These are phyloP conservation scores for Aspergillus sergii DNA, from an alignment of 2,329 filamentous ascomycete genomes.

Conservation along the genomic window DNA sequence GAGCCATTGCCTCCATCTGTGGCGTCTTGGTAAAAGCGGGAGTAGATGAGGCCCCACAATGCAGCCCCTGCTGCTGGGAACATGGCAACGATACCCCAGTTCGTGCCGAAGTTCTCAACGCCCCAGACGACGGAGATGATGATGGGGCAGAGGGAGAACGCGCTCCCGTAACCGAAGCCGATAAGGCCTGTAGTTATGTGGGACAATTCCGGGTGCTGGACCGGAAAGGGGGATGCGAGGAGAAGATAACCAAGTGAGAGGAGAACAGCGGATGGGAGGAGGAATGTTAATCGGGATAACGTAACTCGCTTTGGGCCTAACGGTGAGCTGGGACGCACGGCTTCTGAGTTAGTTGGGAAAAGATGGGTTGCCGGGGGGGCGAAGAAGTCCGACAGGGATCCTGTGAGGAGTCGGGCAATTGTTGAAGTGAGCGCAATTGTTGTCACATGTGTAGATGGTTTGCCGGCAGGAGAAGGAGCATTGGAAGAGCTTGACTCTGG, in stretches of 20 bases:
- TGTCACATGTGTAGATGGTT: constrained; percentile 79
- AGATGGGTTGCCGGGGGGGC: constrained; percentile 68
- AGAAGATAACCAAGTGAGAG: constrained; percentile 76
- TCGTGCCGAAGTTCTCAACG: constrained; percentile 97
- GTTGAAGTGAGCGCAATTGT: constrained; percentile 91
- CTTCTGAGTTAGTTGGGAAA: constrained; percentile 53
- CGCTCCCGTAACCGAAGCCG: constrained; percentile 88
- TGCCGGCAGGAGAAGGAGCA: constrained; percentile 59
- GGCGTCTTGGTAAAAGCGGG: constrained; percentile 46
- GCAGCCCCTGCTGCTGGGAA: constrained; percentile 85
- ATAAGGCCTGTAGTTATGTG: constrained; percentile 83
- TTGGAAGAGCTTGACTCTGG: constrained; percentile 58
- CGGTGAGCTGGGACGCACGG: constrained; percentile 42
- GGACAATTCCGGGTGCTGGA: constrained; percentile 77
- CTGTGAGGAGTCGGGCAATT: constrained; percentile 83
- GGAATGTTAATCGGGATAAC: constrained; percentile 78
- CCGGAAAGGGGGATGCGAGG: constrained; percentile 77
- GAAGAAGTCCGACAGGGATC: constrained; percentile 83
- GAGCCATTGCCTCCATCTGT: constrained; percentile 44
- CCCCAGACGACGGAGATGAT: constrained; percentile 98
- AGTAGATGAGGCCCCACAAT: constrained; percentile 90
- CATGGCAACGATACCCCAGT: constrained; percentile 94
- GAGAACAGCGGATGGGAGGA: constrained; percentile 73
- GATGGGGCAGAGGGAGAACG: constrained; percentile 87
- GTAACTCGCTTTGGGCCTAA: constrained; percentile 44